A percentile compares a stretch with the other conserved stretches of the same genome.
Evolutionary conservation across 768 basidiomycete genomes (phyloP).

Genomic region (Lenzites betulinus): DNA sequence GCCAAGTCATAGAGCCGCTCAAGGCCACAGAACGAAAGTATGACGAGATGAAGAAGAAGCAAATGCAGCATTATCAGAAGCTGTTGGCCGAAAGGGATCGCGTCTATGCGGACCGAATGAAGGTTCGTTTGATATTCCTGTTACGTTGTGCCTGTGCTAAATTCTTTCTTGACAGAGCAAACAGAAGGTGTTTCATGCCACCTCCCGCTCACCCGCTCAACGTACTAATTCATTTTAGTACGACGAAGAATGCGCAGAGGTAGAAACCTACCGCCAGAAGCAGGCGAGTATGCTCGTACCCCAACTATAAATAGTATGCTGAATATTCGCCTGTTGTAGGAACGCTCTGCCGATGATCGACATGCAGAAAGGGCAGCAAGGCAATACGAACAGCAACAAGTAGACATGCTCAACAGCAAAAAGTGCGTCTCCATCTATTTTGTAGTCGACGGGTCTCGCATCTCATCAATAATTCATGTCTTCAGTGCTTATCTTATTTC

Average conservation of each 20-base stretch:
- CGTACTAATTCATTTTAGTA: slow-evolving; percentile 49
- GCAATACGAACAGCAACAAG: slow-evolving; percentile 74
- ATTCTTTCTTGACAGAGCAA: slow-evolving; percentile 47
- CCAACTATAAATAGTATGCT: neutral
- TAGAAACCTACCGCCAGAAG: slow-evolving; percentile 75
- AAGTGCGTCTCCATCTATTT: slow-evolving; percentile 51
- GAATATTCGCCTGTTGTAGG: slow-evolving; percentile 40
- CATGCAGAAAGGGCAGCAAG: slow-evolving; percentile 74
- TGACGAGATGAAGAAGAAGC: slow-evolving; percentile 73
- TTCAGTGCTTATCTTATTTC: slow-evolving; percentile 70
- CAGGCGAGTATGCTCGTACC: slow-evolving; percentile 50
- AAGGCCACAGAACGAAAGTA: slow-evolving; percentile 59
- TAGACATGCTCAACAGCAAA: slow-evolving; percentile 80
- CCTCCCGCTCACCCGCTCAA: slow-evolving; percentile 8
- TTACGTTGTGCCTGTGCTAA: slow-evolving; percentile 1
- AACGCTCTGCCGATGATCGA: slow-evolving; percentile 67
- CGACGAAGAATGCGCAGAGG: slow-evolving; percentile 74
- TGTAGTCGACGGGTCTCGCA: neutral
- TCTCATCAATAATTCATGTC: neutral
- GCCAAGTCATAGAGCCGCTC: slow-evolving; percentile 66
- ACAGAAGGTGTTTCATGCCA: slow-evolving; percentile 50
- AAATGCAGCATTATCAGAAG: slow-evolving; percentile 71
- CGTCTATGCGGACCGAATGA: slow-evolving; percentile 64
- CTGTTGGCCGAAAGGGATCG: slow-evolving; percentile 71
- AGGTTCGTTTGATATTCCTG: slow-evolving; percentile 46